Conservation (phyloP, 2,329 filamentous ascomycete genomes). For the Xylaria sp. region DNA sequence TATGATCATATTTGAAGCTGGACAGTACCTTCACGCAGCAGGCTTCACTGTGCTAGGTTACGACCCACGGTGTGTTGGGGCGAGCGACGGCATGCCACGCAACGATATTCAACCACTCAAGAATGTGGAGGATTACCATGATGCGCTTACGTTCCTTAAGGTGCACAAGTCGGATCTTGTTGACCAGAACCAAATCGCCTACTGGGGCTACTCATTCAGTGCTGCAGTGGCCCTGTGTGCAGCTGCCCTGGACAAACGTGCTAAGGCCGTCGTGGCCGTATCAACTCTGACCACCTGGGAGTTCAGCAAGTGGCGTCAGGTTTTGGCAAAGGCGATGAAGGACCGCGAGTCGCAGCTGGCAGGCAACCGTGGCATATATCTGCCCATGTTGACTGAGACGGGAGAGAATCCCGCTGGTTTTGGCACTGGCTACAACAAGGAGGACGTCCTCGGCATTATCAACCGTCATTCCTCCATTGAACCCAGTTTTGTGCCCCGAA, state of each 20-base stretch:
- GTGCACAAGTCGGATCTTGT: constrained; percentile 9
- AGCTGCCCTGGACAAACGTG: constrained; percentile 33
- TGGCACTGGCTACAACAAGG: neutral
- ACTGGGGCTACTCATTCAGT: constrained; percentile 37
- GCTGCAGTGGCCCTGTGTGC: constrained; percentile 19
- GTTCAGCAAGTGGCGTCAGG: neutral
- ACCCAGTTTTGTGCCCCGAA: neutral
- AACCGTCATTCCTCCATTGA: neutral
- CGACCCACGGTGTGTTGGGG: constrained; percentile 33
- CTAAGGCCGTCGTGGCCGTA: neutral
- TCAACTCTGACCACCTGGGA: too few species aligned
- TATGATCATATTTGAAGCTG: too few species aligned
- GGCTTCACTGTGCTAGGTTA: constrained; percentile 27
- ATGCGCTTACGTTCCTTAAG: constrained; percentile 1
- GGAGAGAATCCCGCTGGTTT: constrained; percentile 2
- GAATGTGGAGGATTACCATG: constrained; percentile 15
- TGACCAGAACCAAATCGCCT: constrained; percentile 21
- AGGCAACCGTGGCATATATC: neutral
- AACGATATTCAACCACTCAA: constrained; percentile 29
- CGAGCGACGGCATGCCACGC: constrained; percentile 31
- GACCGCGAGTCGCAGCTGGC: constrained; percentile 19
- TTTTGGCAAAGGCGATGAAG: constrained; percentile 27
- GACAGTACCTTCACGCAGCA: too few species aligned
- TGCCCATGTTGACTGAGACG: neutral
- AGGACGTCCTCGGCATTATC: neutral